These are phyloP conservation scores for Chaetoceros muelleri DNA, from an alignment of 108 stramenopile genomes.

Conservation along the genomic window DNA sequence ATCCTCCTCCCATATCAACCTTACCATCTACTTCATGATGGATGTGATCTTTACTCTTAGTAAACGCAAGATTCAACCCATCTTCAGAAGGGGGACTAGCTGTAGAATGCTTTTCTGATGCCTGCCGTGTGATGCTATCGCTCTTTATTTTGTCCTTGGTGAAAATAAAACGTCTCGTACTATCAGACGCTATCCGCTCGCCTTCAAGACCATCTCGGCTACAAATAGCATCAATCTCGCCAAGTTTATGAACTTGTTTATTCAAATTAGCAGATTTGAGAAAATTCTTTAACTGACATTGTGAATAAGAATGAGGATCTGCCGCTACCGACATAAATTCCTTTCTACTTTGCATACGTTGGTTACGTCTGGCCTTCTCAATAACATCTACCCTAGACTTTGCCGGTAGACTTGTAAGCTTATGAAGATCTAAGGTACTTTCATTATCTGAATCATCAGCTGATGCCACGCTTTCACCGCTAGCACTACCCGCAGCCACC, in stretches of 20 bases:
- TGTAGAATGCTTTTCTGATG: too few species aligned
- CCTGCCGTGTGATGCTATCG: too few species aligned
- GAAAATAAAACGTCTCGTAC: conserved; percentile 27
- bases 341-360: conserved; percentile 71
- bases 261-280: conserved; percentile 58
- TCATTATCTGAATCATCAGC: conserved; percentile 2
- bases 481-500: too few species aligned
- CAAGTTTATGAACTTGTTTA: conserved; percentile 29
- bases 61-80: too few species aligned
- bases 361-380: conserved; percentile 56
- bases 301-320: conserved; percentile 76
- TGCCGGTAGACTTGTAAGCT: conserved; percentile 61
- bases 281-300: conserved; percentile 86
- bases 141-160: conserved; percentile 7
- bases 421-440: conserved; percentile 31
- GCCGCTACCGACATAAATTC: conserved; percentile 91
- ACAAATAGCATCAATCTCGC: conserved; percentile 14
- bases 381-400: conserved; percentile 63
- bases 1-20: too few species aligned
- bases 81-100: too few species aligned
- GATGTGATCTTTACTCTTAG: too few species aligned
- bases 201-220: conserved; percentile 7
- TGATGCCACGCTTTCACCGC: conserved; percentile 1
- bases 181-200: conserved; percentile 28
- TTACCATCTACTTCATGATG: too few species aligned